Evolutionary conservation across 2,329 filamentous ascomycete genomes (phyloP).

Genomic region (Mycogone perniciosa): DNA sequence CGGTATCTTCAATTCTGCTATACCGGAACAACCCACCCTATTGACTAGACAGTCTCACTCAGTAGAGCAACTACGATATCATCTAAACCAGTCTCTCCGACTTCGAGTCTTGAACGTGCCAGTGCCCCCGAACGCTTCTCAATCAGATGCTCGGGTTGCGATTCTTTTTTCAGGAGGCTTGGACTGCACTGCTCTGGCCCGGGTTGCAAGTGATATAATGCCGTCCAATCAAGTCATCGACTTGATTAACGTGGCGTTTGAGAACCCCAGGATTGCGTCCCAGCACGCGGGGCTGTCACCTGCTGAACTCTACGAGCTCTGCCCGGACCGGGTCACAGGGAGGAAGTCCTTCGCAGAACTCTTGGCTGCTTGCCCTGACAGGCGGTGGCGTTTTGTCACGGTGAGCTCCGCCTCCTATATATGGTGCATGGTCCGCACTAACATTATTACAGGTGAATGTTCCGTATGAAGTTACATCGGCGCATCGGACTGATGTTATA

Average conservation of each 20-base stretch:
- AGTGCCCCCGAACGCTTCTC: slow-evolving; percentile 37
- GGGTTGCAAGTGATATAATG: slow-evolving; percentile 71
- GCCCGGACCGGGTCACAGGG: slow-evolving; percentile 85
- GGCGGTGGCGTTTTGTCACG: slow-evolving; percentile 77
- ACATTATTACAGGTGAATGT: slow-evolving; percentile 58
- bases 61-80: slow-evolving; percentile 46
- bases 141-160: slow-evolving; percentile 53
- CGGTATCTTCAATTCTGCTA: slow-evolving; percentile 43
- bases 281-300: slow-evolving; percentile 35
- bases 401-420: slow-evolving; percentile 33
- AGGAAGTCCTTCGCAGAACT: slow-evolving; percentile 75
- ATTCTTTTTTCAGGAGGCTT: slow-evolving; percentile 91
- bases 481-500: slow-evolving; percentile 63
- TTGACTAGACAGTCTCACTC: slow-evolving; percentile 35
- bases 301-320: slow-evolving; percentile 62
- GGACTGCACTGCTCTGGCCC: slow-evolving; percentile 83
- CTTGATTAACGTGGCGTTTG: slow-evolving; percentile 91
- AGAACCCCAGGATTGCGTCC: slow-evolving; percentile 73
- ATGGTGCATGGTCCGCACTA: not conserved
- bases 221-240: slow-evolving; percentile 66
- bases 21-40: slow-evolving; percentile 30
- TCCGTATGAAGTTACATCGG: slow-evolving; percentile 66
- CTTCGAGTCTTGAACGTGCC: slow-evolving; percentile 62
- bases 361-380: slow-evolving; percentile 56
- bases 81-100: slow-evolving; percentile 55